Percentiles rank a stretch among this genome's conserved stretches.
Evolutionary conservation across 768 basidiomycete genomes (phyloP).

Genomic region (Macrolepiota dolichaula): DNA sequence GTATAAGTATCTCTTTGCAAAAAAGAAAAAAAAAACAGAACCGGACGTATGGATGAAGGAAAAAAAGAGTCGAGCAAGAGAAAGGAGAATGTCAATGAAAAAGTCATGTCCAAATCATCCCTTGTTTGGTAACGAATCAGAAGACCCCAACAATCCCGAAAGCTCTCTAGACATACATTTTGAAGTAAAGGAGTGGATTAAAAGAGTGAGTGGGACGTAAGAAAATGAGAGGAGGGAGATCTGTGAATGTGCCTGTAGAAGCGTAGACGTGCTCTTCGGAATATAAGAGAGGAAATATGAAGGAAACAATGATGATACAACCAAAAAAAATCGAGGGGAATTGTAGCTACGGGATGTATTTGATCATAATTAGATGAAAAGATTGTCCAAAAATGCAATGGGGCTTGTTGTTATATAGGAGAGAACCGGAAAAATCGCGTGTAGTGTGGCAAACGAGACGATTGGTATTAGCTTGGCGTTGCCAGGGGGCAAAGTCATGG

Average conservation of each 20-base stretch:
- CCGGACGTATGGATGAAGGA: not conserved
- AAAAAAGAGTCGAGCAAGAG: not conserved
- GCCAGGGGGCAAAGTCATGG: not conserved
- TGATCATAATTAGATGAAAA: conserved; percentile 4
- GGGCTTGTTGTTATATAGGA: not conserved
- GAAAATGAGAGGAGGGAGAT: conserved; percentile 3
- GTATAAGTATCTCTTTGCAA: conserved; percentile 16
- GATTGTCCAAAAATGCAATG: conserved; percentile 8
- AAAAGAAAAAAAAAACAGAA: too few species aligned
- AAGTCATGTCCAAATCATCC: conserved; percentile 1
- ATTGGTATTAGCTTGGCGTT: not conserved
- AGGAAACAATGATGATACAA: conserved; percentile 1
- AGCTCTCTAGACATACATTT: conserved; percentile 1
- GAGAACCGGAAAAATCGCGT: not conserved
- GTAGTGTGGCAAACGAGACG: not conserved
- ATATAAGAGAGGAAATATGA: conserved; percentile 10
- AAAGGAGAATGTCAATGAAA: not conserved
- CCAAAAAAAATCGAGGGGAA: conserved; percentile 5
- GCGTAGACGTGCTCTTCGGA: conserved; percentile 8
- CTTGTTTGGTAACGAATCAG: not conserved
- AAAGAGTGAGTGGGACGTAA: not conserved
- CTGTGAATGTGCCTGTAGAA: conserved; percentile 1
- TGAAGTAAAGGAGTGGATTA: not conserved
- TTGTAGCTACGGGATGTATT: conserved; percentile 3
- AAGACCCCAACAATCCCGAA: not conserved